Evolutionary conservation across 2,329 filamentous ascomycete species (phyloP).

Genomic region (Aspergillus novofumigatus): DNA sequence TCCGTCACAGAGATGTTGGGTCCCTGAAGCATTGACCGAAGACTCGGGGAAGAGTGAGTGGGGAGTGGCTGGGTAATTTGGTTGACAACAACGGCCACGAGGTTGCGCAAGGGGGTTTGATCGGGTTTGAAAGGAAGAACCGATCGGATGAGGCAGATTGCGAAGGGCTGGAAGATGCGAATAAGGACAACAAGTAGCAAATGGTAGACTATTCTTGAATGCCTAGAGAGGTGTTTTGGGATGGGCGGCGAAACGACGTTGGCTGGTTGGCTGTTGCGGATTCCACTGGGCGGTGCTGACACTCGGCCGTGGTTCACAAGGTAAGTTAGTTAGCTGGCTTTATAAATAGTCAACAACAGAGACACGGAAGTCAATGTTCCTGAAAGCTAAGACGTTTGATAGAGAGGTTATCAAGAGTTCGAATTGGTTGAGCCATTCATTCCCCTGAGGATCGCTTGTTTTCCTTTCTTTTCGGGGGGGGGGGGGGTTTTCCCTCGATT

Average conservation of each 20-base stretch:
- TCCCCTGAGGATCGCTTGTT: background rate
- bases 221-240: no score
- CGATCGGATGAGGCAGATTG: background rate
- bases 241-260: background rate
- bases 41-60: conserved; percentile 5
- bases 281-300: background rate
- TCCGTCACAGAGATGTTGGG: conserved; percentile 28
- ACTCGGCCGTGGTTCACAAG: background rate
- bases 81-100: conserved; percentile 1
- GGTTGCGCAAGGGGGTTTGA: conserved; percentile 5
- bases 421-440: background rate
- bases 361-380: background rate
- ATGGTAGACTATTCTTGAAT: background rate
- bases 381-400: background rate
- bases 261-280: background rate
- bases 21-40: conserved; percentile 39
- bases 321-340: background rate
- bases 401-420: background rate
- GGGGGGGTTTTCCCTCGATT: no score
- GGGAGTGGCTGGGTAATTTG: conserved; percentile 4
- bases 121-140: background rate
- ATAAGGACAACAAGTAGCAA: background rate
- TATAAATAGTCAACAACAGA: background rate
- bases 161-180: background rate
- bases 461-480: background rate